Conservation (phyloP, 2,329 filamentous ascomycete genomes). For the Colletotrichum salicis region DNA sequence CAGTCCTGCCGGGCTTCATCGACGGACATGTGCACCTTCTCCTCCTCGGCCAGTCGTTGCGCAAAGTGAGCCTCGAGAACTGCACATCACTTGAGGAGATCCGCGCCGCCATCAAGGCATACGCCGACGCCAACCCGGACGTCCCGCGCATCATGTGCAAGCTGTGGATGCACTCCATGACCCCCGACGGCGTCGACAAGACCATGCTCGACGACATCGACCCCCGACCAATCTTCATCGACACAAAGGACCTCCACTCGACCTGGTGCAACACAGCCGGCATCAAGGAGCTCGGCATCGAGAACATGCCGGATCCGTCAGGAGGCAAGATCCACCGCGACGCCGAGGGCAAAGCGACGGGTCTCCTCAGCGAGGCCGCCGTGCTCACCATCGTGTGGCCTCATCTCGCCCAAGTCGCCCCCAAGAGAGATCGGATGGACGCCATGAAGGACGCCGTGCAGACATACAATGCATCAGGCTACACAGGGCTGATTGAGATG, state of each 20-base stretch:
- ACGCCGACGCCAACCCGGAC: constrained; percentile 58
- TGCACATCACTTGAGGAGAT: constrained; percentile 63
- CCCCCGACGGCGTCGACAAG: constrained; percentile 56
- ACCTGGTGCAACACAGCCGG: constrained; percentile 66
- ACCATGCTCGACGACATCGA: constrained; percentile 64
- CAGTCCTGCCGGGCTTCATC: constrained; percentile 65
- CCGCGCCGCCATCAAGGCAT: constrained; percentile 54
- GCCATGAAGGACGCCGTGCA: constrained; percentile 60
- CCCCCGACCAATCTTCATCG: constrained; percentile 64
- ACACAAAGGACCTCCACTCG: constrained; percentile 67
- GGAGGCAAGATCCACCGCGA: constrained; percentile 65
- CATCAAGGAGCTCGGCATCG: constrained; percentile 59
- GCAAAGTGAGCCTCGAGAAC: constrained; percentile 59
- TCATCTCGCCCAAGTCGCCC: constrained; percentile 58
- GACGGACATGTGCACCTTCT: constrained; percentile 69
- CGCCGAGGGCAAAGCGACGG: constrained; percentile 56
- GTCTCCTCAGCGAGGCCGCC: constrained; percentile 63
- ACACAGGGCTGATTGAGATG: constrained; percentile 68
- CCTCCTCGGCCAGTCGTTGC: constrained; percentile 63
- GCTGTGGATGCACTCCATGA: constrained; percentile 67
- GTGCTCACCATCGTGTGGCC: constrained; percentile 67
- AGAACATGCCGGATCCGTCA: constrained; percentile 56
- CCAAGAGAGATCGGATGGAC: constrained; percentile 58
- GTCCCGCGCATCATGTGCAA: constrained; percentile 62
- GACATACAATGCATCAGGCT: constrained; percentile 62